Evolutionary conservation across 1,284 basidiomycete genomes (phyloP).

Genomic region (Cryptococcus sp.): DNA sequence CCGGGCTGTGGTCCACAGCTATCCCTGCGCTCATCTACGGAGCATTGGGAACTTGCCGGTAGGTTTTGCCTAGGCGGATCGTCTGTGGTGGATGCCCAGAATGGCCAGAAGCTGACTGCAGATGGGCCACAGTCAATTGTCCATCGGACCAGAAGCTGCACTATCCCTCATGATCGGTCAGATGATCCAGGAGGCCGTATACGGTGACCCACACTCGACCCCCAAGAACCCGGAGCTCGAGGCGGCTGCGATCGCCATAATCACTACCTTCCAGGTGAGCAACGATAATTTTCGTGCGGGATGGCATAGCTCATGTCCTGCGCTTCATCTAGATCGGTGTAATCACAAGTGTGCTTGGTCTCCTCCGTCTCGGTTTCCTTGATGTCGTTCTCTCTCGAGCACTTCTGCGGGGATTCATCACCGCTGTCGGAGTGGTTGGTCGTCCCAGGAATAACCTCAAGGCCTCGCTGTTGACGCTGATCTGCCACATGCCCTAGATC

Average conservation of each 20-base stretch:
- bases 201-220: constrained; percentile 59
- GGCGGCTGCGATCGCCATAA: constrained; percentile 58
- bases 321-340: constrained; percentile 63
- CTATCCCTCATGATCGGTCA: constrained; percentile 85
- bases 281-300: not conserved
- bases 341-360: constrained; percentile 78
- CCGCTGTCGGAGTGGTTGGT: constrained; percentile 45
- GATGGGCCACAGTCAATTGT: constrained; percentile 47
- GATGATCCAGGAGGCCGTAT: constrained; percentile 67
- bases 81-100: not conserved
- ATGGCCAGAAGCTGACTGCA: not conserved
- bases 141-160: constrained; percentile 82
- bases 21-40: constrained; percentile 79
- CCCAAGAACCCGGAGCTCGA: constrained; percentile 55
- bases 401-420: constrained; percentile 71
- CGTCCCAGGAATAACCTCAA: not conserved
- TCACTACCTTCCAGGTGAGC: constrained; percentile 76
- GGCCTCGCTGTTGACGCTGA: not conserved
- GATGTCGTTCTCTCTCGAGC: constrained; percentile 92
- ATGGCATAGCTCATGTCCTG: constrained; percentile 1
- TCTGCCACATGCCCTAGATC: constrained; percentile 31
- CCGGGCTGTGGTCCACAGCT: constrained; percentile 79
- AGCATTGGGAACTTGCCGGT: constrained; percentile 71
- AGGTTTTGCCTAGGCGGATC: constrained; percentile 8
- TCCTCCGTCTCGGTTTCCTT: constrained; percentile 86